A percentile compares a stretch with the other conserved stretches of the same genome.
These are phyloP conservation scores for Cladosporium oxysporum DNA, from an alignment of 2,329 filamentous ascomycete genomes.

Conservation along the genomic window DNA sequence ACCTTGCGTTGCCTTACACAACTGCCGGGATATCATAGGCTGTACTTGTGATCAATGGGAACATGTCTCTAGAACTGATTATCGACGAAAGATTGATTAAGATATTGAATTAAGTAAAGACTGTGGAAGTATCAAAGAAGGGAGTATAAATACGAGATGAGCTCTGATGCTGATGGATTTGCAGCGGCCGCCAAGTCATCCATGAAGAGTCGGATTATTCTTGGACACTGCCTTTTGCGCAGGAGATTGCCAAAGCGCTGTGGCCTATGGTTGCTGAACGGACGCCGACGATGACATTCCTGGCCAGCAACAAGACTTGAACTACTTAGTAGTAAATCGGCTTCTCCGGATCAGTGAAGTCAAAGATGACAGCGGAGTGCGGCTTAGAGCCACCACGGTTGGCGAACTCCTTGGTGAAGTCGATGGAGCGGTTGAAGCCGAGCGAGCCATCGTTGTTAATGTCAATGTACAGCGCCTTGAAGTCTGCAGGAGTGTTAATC, in stretches of 20 bases:
- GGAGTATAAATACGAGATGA: not conserved
- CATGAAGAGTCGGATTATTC: not conserved
- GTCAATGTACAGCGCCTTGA: conserved; percentile 64
- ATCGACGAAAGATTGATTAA: not conserved
- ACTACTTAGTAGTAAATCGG: not conserved
- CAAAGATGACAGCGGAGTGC: conserved; percentile 59
- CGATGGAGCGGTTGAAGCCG: conserved; percentile 61
- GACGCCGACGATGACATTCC: not conserved
- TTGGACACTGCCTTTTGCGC: too few species aligned
- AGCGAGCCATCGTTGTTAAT: conserved; percentile 57
- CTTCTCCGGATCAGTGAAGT: conserved; percentile 39
- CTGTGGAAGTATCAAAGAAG: not conserved
- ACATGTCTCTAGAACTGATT: not conserved
- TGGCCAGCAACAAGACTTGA: not conserved
- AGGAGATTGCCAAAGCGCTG: too few species aligned
- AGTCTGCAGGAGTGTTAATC: conserved; percentile 63
- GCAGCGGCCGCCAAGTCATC: not conserved
- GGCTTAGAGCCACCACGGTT: conserved; percentile 59
- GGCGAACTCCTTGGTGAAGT: conserved; percentile 57
- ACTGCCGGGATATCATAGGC: too few species aligned
- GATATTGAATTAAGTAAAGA: not conserved
- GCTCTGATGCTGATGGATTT: not conserved
- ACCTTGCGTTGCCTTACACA: too few species aligned
- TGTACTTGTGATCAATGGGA: too few species aligned
- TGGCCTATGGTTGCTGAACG: too few species aligned